These are phyloP conservation scores for Silene coronaria DNA, from an alignment of 179 eudicot genomes.

Conservation along the genomic window DNA sequence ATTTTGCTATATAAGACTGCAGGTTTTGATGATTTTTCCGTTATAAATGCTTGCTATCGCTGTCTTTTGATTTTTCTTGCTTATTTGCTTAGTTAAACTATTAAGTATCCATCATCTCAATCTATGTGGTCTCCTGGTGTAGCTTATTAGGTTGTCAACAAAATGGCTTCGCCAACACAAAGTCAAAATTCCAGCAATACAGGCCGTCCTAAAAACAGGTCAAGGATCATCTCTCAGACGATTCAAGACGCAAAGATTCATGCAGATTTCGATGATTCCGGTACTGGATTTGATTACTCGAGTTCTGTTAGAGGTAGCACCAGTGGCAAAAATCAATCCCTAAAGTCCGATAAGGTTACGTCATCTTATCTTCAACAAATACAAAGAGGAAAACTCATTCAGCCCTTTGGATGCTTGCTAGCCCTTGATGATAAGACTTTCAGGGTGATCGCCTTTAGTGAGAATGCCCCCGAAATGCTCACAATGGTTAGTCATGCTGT, in stretches of 20 bases:
- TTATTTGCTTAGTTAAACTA: background rate
- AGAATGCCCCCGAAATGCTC: conserved; percentile 93
- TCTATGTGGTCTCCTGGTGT: background rate
- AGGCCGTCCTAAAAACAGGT: conserved; percentile 56
- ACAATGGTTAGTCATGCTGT: conserved; percentile 88
- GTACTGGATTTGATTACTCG: conserved; percentile 70
- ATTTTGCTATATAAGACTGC: background rate
- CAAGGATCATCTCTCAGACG: conserved; percentile 79
- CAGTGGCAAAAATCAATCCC: conserved; percentile 27
- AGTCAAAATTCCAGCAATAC: conserved; percentile 57
- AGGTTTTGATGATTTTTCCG: background rate
- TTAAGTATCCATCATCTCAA: background rate
- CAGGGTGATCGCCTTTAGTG: conserved; percentile 74
- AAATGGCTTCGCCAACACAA: conserved; percentile 62
- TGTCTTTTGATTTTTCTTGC: background rate
- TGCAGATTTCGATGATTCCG: conserved; percentile 77
- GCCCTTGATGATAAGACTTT: conserved; percentile 84
- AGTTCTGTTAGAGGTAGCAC: conserved; percentile 49
- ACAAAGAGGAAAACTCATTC: conserved; percentile 80
- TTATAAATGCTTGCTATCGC: background rate
- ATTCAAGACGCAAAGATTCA: conserved; percentile 81
- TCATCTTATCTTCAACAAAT: conserved; percentile 85
- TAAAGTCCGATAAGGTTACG: conserved; percentile 61
- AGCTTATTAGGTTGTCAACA: conserved; percentile 5
- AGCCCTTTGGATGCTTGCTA: conserved; percentile 85